Conservation (phyloP, 768 basidiomycete species). For the Pisolithus tinctorius region DNA sequence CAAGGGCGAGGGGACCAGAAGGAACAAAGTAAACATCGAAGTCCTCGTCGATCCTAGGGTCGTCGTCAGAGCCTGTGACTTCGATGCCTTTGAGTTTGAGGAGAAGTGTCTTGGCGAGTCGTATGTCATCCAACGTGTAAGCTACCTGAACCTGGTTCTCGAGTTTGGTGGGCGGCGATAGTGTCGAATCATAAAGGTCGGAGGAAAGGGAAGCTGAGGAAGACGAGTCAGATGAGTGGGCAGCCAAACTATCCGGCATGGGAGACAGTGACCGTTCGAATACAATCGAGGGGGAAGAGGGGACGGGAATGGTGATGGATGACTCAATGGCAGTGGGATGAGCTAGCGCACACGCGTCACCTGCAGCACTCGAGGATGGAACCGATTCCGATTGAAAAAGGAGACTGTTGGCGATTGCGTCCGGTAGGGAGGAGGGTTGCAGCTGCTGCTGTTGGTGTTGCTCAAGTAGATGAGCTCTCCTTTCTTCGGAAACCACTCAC, state of each 20-base stretch:
- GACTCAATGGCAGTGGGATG: background rate
- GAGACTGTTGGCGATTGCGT: background rate
- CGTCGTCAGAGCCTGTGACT: slow-evolving; percentile 48
- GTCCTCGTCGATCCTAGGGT: slow-evolving; percentile 55
- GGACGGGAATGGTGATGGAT: background rate
- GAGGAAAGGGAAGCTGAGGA: slow-evolving; percentile 22
- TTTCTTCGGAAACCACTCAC: slow-evolving; percentile 39
- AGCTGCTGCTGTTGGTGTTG: slow-evolving; percentile 6
- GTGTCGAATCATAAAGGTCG: slow-evolving; percentile 42
- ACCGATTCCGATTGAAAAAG: slow-evolving; percentile 1
- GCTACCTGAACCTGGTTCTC: slow-evolving; percentile 62
- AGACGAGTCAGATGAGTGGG: slow-evolving; percentile 8
- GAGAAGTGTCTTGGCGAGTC: slow-evolving; percentile 58
- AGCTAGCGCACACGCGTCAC: background rate
- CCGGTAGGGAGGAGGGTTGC: background rate
- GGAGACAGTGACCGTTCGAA: background rate
- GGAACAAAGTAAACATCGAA: slow-evolving; percentile 35
- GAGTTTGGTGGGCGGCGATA: slow-evolving; percentile 37
- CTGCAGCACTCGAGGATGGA: background rate
- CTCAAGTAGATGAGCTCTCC: slow-evolving; percentile 9
- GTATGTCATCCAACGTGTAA: slow-evolving; percentile 61
- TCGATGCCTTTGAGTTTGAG: slow-evolving; percentile 55
- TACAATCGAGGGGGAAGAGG: slow-evolving; percentile 1
- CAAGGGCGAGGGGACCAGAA: slow-evolving; percentile 31
- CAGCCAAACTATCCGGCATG: slow-evolving; percentile 12